Evolutionary conservation across 176 grass and related monocot genomes (phyloP), one percentile per base, ranked within the genome.

Genomic region (Secale cereale): DNA sequence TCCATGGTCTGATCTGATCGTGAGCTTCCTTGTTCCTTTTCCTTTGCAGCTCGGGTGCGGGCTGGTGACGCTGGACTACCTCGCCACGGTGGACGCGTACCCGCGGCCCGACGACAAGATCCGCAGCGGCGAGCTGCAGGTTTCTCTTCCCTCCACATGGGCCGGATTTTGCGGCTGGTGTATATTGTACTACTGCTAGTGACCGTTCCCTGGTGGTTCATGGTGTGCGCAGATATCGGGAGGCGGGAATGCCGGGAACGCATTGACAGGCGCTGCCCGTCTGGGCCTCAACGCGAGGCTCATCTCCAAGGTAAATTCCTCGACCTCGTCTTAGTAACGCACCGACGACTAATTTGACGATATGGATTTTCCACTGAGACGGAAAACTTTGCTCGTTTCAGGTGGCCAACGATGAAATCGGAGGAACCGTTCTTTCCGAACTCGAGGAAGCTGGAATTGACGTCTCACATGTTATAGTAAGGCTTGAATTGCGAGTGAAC

Each of bases 21-120:
- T n/a, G n/a, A n/a, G 48, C 48, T 52, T 52, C 48, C 48, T 52
- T 52, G 16, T 6, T 52, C 17, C 17, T 52, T 32, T 11, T 46
- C 62, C 57, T 8, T 33, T 65, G 84, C 81, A 85, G 89, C 37
- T 91, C 41, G 82, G 89, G 22, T 91, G 89, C 65, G 89, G 89
- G 66, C 71, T 91, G 77, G 68, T 87, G 60, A 84, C 85, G 62
- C 76, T 91, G 68, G 85, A 91, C 78, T 84, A 87, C 80, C 80
- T 91, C 69, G 89, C 85, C 50, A 87, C 81, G 7, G 89, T 87
- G 67, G 85, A 87, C 72, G 76, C 52, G 77, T 91, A 87, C 37
- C 89, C 85, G 19, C 82, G 65, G 70, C 89, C 89, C 52, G 85
- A 91, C 85, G 89, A 88, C 31, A 91, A 91, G 85, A 88, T 91